Evolutionary conservation across 1,284 basidiomycete species (phyloP), one percentile per base, ranked within the genome.

Genomic region (Fomitopsis palustris): DNA sequence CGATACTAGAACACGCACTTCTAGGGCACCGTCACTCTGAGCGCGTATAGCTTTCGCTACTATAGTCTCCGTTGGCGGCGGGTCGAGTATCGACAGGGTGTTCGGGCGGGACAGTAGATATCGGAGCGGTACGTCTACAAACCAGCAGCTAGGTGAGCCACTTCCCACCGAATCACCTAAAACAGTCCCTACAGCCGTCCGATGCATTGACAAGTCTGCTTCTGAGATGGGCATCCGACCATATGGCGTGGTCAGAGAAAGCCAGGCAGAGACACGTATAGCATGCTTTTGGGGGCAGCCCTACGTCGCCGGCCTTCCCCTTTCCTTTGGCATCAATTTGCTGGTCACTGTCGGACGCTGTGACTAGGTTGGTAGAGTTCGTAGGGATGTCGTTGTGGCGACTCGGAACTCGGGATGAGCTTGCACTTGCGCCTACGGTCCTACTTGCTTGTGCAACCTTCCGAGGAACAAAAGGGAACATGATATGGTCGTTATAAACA

Each of bases 181-280:
- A 27, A 62, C 39, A 38, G 27, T 6, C 51, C 83, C 67, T 75
- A 86, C 84, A 88, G 62, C 81, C 79, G 38, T 80, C 76, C 2
- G 70, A 71, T 16, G 74, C 72, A 39, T 70, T 69, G 33, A 83
- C 79, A 8, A 86, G 71, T 25, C 72, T 77, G 53, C 77, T 71
- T 17, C 83, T 74, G 14, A 90, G 67, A 55, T 84, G 82, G 0
- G 78, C 67, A 62, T 88, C 78, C 1, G 70, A 66, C 86, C 85
- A 90, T 6, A 90, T 68, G 7, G 79, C 77, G 69, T 87, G 80
- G 65, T 89, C 82, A 6, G 88, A 87, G n/a, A 90, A 72, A 0
- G 87, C 78, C 6, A 90, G 79, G 17, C 74, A 74, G 31, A 87
- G 61, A 23, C 88, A 73, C 4, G 70, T 67, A 2, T 75, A 76